These are phyloP conservation scores for Atalantia buxifolia DNA, from an alignment of 345 rosid genomes.

Conservation along the genomic window DNA sequence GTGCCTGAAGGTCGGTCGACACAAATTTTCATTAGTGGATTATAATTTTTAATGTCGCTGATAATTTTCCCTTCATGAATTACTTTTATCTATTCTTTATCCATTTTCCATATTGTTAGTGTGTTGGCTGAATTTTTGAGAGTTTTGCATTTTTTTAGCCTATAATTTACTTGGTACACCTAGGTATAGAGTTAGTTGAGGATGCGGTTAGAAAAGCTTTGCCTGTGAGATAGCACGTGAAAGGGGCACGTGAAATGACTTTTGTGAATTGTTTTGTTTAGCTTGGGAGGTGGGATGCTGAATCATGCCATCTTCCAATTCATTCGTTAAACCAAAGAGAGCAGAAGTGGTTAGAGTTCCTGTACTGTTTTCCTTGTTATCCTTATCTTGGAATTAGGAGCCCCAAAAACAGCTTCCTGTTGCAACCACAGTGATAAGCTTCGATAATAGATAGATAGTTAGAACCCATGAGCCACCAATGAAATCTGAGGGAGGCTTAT, in stretches of 20 bases:
- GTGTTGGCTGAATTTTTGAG: not conserved
- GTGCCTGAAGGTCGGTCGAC: constrained; percentile 73
- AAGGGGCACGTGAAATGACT: not conserved
- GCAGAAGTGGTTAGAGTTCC: not conserved
- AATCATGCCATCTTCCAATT: not conserved
- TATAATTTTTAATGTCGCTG: not conserved
- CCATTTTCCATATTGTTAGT: not conserved
- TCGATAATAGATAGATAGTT: not conserved
- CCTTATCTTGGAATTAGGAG: not conserved
- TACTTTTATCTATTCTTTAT: not conserved
- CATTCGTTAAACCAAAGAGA: not conserved
- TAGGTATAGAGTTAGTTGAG: not conserved
- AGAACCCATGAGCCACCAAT: not conserved
- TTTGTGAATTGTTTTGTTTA: not conserved
- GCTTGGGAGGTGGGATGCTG: not conserved
- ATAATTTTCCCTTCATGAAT: not conserved
- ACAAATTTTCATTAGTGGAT: not conserved
- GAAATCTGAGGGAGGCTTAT: not conserved
- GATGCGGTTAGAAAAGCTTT: not conserved
- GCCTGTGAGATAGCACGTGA: not conserved
- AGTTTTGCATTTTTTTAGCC: not conserved
- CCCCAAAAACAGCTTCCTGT: not conserved
- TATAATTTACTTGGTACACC: not conserved
- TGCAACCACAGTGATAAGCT: not conserved
- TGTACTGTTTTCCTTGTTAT: not conserved